These are phyloP conservation scores for Sugiyamaella lignohabitans DNA, from an alignment of 805 yeast species.

Conservation along the genomic window DNA sequence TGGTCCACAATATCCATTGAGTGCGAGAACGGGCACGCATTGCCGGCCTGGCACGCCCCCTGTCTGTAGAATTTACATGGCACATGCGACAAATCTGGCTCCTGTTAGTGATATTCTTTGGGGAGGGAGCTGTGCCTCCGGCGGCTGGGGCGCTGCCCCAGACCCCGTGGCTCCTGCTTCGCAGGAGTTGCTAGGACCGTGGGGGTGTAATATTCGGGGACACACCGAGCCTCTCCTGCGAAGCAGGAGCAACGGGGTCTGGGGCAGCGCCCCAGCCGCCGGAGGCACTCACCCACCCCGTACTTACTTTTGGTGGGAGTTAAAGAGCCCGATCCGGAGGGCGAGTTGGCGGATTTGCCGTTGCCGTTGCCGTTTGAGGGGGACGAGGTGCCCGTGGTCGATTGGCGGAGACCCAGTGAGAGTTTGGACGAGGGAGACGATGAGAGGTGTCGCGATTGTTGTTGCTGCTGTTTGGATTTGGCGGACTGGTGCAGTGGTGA, in stretches of 20 bases:
- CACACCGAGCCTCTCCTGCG: no score
- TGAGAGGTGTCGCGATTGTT: not conserved
- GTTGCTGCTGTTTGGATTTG: not conserved
- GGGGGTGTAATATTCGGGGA: conserved; percentile 20
- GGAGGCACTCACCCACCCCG: not conserved
- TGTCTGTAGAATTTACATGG: conserved; percentile 92
- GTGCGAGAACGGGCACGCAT: conserved; percentile 87
- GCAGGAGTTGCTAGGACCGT: no score
- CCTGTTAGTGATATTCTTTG: no score
- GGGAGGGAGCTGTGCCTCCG: no score
- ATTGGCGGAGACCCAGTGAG: conserved; percentile 14
- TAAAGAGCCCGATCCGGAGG: not conserved
- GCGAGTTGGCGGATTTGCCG: not conserved
- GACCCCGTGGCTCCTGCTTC: no score
- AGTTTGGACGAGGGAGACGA: conserved; percentile 12
- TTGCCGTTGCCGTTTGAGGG: conserved; percentile 1
- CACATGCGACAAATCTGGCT: conserved; percentile 76
- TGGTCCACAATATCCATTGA: conserved; percentile 49
- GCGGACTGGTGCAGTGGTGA: not conserved
- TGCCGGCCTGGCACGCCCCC: conserved; percentile 94
- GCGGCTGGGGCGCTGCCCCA: no score
- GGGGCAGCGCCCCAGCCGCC: conserved; percentile 1
- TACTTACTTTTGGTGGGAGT: conserved; percentile 5
- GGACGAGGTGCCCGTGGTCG: not conserved
- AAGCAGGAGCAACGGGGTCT: not conserved